Conservation (phyloP, 306 rosid species). For the Fragaria nilgerrensis region DNA sequence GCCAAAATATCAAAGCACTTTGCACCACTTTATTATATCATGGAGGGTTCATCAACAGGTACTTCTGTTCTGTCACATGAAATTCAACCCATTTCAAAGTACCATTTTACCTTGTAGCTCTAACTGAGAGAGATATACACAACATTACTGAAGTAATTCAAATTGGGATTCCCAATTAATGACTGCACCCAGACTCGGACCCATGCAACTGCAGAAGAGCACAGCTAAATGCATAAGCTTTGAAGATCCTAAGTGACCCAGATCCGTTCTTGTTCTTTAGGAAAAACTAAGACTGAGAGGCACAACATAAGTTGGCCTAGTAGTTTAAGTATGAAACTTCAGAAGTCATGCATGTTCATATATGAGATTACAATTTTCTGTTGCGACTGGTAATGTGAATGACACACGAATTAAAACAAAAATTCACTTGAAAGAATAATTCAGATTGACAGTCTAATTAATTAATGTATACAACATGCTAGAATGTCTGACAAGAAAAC, state of each 20-base stretch:
- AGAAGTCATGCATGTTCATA: not conserved
- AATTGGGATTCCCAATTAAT: not conserved
- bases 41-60: slow-evolving; percentile 30
- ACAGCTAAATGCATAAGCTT: slow-evolving; percentile 19
- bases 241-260: slow-evolving; percentile 22
- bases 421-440: not conserved
- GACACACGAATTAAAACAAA: not conserved
- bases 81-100: slow-evolving; percentile 39
- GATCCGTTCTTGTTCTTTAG: not conserved
- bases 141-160: not conserved
- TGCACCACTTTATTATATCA: slow-evolving; percentile 33
- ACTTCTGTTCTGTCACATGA: slow-evolving; percentile 28
- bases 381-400: not conserved
- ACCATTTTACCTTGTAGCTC: slow-evolving; percentile 8
- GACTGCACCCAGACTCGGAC: slow-evolving; percentile 22
- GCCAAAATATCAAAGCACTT: slow-evolving; percentile 58
- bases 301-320: not conserved
- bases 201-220: slow-evolving; percentile 20
- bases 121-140: slow-evolving; percentile 1
- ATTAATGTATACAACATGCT: not conserved
- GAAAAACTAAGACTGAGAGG: not conserved
- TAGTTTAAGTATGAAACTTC: not conserved
- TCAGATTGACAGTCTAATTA: not conserved
- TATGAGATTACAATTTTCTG: not conserved
- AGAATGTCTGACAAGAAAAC: not conserved